A percentile compares a stretch with the other conserved stretches of the same genome.
These are phyloP conservation scores for Cyclocybe aegerita DNA, from an alignment of 768 basidiomycete species.

Conservation along the genomic window DNA sequence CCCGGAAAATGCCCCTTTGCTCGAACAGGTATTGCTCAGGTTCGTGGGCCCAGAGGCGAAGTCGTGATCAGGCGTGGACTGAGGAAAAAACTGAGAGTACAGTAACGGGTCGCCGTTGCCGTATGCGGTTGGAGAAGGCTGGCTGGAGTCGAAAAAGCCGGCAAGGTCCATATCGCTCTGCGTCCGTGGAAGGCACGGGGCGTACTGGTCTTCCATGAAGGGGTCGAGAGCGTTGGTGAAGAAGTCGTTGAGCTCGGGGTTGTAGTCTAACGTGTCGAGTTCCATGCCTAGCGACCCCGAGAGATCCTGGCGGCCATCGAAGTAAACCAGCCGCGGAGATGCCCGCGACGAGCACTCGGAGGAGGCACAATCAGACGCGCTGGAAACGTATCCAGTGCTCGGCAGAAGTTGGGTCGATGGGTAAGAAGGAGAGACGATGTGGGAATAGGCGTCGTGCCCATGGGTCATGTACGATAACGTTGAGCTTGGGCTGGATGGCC, in stretches of 20 bases:
- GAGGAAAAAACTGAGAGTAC: slow-evolving; percentile 17
- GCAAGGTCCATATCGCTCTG: slow-evolving; percentile 26
- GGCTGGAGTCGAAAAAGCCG: slow-evolving; percentile 35
- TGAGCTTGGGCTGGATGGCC: slow-evolving; percentile 19
- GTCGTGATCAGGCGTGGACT: slow-evolving; percentile 13
- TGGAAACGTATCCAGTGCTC: slow-evolving; percentile 15
- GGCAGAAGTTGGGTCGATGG: slow-evolving; percentile 13
- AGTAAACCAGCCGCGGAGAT: slow-evolving; percentile 38
- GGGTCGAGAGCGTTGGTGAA: slow-evolving; percentile 36
- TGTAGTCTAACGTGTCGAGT: slow-evolving; percentile 29
- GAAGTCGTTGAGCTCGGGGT: slow-evolving; percentile 28
- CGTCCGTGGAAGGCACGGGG: slow-evolving; percentile 26
- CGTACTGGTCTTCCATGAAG: slow-evolving; percentile 33
- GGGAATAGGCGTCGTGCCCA: slow-evolving; percentile 16
- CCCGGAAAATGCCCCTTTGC: slow-evolving; percentile 21
- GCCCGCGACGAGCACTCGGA: slow-evolving; percentile 35
- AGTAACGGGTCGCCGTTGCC: slow-evolving; percentile 22
- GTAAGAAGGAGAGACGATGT: slow-evolving; percentile 17
- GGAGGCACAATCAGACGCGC: slow-evolving; percentile 30
- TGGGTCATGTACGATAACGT: slow-evolving; percentile 16
- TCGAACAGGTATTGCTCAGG: slow-evolving; percentile 21
- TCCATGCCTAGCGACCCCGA: slow-evolving; percentile 29
- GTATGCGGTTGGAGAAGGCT: slow-evolving; percentile 28
- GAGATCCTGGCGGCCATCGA: slow-evolving; percentile 29
- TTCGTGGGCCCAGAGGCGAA: slow-evolving; percentile 21